Conservation (phyloP, 441 rosid species). For the Populus tomentosa region DNA sequence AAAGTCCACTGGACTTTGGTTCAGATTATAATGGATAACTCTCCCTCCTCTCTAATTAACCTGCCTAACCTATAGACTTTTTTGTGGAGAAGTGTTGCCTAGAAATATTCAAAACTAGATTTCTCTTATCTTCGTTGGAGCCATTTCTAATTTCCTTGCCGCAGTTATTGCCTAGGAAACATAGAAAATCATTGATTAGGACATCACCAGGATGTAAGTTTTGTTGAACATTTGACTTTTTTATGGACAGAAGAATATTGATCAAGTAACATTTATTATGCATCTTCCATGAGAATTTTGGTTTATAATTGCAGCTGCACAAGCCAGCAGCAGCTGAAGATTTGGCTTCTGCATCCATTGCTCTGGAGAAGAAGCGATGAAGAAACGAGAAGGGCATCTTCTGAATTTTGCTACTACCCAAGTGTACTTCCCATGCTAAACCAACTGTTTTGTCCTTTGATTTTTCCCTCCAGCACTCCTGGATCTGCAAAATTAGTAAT, state of each 20-base stretch:
- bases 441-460: background rate
- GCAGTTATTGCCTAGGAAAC: too few relatives aligned
- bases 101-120: too few relatives aligned
- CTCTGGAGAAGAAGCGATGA: constrained; percentile 19
- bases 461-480: background rate
- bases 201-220: too few relatives aligned
- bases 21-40: too few relatives aligned
- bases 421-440: background rate
- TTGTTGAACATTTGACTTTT: too few relatives aligned
- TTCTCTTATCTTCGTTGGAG: too few relatives aligned
- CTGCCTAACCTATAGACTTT: too few relatives aligned
- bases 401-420: background rate
- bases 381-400: background rate
- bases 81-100: too few relatives aligned
- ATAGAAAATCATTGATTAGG: too few relatives aligned
- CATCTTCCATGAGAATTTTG: constrained; percentile 9
- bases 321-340: constrained; percentile 70
- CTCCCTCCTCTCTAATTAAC: too few relatives aligned
- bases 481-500: background rate
- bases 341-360: constrained; percentile 38
- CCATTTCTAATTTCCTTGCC: too few relatives aligned
- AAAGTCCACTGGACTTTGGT: too few relatives aligned
- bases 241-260: background rate
- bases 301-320: constrained; percentile 54
- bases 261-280: background rate